Base-by-base conservation (phyloP, 768 basidiomycete genomes). In the Clavaria fumosa region DNA sequence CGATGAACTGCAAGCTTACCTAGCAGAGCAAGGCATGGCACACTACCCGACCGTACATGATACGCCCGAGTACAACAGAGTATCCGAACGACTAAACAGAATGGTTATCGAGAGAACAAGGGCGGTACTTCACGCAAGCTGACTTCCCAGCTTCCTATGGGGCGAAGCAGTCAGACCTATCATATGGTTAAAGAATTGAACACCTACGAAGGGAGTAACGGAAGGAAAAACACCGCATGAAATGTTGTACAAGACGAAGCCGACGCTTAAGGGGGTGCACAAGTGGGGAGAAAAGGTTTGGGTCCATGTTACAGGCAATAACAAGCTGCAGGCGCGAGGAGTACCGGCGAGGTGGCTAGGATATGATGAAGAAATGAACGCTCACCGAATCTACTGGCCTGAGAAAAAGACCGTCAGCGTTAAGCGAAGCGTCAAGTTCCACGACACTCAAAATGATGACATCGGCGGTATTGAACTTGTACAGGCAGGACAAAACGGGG, bases 31-130 rank as follows among this genome's bases (percentile, higher is more conserved):
- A 7, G 66, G 67, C 0, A 65, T 57, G 0, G 35, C 40, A 7
- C 47, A 43, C 2, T 40, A 52, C 34, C 47, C 56, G 1, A 62
- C 60, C 1, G 44, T 50, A 1, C 59, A 57, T 15, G 50, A 63
- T 40, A 56, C 54, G 0, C 60, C 54, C 0, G 45, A 57, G 28
- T 51, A 64, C 31, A 66, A 66, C 31, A 59, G 64, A 2, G 40
- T 60, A 10, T 50, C 59, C 0, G 53, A 64, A 42, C 39, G 56
- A 4, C 45, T 52, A 3, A 62, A 60, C 41, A 40, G 55, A 11
- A 58, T 52, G 1, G 19, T 54, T 4, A 1, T 51, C 4, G 47
- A 57, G 22, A 34, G 49, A 17, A 45, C 48, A 0, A 40, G 45
- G 1, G 50, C 56, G 0, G 46, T 62, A 49, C 34, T 58, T 2